Evolutionary conservation across 176 grass and related monocot species (phyloP), one percentile per base, ranked within the genome.

Genomic region (Olyra latifolia): DNA sequence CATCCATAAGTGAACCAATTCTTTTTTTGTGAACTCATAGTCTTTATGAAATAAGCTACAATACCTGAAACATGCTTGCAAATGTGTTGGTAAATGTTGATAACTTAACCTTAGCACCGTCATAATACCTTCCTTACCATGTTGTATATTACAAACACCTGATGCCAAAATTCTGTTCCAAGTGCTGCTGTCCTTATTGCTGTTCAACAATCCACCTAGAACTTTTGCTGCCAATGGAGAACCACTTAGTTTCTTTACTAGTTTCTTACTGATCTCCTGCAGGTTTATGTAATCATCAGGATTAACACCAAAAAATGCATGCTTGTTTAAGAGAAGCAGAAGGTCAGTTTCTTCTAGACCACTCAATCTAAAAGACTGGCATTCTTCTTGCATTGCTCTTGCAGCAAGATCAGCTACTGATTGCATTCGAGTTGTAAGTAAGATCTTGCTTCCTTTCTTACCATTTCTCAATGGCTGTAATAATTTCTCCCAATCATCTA

Each of bases 351-450:
- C 59, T 6, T 13, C 22, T 9, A 69, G 42, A 7, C 66, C 66
- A 11, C 24, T 42, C 22, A 69, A 16, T 69, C 23, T 47, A 14
- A 69, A 3, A 27, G 19, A 17, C 55, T 70, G 3, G 0, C 11
- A 40, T 7, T 8, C 22, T 16, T 48, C 63, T 28, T 14, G 22
- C 24, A 67, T 8, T 25, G 15, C 25, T 49, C 10, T 79, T 65
- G n/a, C 62, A 35, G 7, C 24, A 15, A 49, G 47, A 7, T 54
- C 46, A 19, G 38, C 64, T 30, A 69, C 46, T 10, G 62, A 56
- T 40, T 22, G 65, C 24, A 54, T 69, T 58, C 64, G 43, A 80
- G 78, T 80, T 46, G 78, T 80, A 19, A 80, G 32, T 45, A 80
- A 56, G 62, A 80, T 57, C 35, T 23, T 69, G 67, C 64, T 70